These are phyloP conservation scores for Candida frijolesensis DNA, from an alignment of 1,139 yeast genomes.

Conservation along the genomic window DNA sequence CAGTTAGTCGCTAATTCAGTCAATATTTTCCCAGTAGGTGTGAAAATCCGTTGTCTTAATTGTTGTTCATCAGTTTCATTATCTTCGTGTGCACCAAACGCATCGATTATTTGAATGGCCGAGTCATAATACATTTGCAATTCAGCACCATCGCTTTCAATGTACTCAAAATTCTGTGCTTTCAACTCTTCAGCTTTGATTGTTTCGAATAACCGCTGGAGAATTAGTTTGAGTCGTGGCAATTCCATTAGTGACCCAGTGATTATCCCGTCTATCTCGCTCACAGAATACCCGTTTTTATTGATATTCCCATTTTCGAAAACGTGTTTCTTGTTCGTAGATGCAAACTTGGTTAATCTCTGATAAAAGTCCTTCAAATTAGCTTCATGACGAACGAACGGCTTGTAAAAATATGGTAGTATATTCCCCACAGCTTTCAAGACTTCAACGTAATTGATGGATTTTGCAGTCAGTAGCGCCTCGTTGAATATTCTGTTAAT, in stretches of 20 bases:
- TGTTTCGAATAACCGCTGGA: conserved; percentile 52
- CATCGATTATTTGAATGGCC: conserved; percentile 69
- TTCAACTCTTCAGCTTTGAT: conserved; percentile 26
- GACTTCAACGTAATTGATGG: conserved; percentile 72
- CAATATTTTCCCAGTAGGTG: conserved; percentile 87
- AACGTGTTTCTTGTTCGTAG: conserved; percentile 48
- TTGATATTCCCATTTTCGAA: conserved; percentile 37
- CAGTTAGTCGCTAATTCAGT: conserved; percentile 83
- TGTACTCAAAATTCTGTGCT: conserved; percentile 12
- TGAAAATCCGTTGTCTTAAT: conserved; percentile 69
- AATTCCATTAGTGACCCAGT: conserved; percentile 69
- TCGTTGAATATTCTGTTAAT: conserved; percentile 83
- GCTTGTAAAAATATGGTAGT: conserved; percentile 87
- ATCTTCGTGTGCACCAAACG: conserved; percentile 65
- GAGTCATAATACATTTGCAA: conserved; percentile 50
- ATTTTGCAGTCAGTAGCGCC: conserved; percentile 65
- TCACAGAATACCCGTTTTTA: conserved; percentile 47
- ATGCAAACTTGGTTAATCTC: conserved; percentile 47
- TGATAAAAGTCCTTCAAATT: conserved; percentile 43
- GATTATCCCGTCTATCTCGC: conserved; percentile 68
- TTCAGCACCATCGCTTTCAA: conserved; percentile 17
- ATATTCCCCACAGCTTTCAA: conserved; percentile 78
- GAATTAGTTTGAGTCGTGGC: conserved; percentile 65
- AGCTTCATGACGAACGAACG: conserved; percentile 92
- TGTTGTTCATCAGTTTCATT: conserved; percentile 29